Conservation (phyloP, 2,329 filamentous ascomycete genomes). For the Neofusicoccum parvum region DNA sequence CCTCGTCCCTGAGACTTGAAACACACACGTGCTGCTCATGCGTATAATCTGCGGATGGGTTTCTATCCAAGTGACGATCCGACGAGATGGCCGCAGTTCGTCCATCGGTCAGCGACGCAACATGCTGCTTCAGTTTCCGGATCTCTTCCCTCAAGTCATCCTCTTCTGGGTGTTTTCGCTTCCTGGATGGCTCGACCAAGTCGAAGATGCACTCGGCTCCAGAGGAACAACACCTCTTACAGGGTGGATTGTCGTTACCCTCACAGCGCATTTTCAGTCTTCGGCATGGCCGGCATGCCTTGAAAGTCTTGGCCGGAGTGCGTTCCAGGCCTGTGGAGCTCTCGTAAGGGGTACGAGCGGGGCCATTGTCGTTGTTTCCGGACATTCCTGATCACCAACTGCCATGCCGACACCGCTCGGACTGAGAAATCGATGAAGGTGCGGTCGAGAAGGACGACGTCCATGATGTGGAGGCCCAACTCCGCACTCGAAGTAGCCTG, state of each 20-base stretch:
- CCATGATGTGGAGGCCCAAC: background rate
- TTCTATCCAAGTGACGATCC: background rate
- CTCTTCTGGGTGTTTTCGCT: background rate
- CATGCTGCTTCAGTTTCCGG: background rate
- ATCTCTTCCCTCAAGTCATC: background rate
- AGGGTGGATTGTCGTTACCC: background rate
- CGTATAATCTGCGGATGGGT: too few relatives aligned
- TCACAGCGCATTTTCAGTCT: constrained; percentile 10
- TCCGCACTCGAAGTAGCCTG: background rate
- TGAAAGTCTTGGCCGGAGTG: background rate
- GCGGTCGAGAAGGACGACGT: background rate
- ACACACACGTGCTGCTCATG: background rate
- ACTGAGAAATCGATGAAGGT: background rate
- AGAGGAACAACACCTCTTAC: background rate
- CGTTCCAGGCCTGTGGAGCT: background rate
- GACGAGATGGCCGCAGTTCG: background rate
- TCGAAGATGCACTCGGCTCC: background rate
- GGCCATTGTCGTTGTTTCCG: background rate
- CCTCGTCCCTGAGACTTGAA: background rate
- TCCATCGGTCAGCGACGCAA: background rate
- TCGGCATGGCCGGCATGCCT: constrained; percentile 7
- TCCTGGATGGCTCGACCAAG: background rate
- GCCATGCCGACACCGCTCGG: background rate
- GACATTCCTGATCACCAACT: background rate
- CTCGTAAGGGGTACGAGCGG: background rate